Percentiles rank a stretch among this genome's conserved stretches.
phyloP scores from a whole-genome alignment of 106 monocot genomes.

The Chionographis japonica region DNA sequence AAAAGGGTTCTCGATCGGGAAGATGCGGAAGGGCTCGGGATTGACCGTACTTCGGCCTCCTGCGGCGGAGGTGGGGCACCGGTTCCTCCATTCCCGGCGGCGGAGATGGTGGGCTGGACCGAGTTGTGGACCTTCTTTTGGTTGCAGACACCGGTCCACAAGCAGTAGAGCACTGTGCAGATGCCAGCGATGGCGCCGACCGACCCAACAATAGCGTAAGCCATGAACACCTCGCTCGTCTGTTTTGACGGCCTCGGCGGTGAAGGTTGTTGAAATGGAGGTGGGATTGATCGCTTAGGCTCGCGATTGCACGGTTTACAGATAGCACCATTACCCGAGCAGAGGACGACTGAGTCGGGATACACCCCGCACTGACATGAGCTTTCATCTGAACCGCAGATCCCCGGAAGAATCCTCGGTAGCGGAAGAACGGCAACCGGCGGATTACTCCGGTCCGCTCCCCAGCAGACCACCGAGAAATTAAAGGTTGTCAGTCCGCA shows the following conservation, averaged over 20 bases:
- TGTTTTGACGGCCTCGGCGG: not conserved
- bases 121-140: conserved; percentile 74
- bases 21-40: not conserved
- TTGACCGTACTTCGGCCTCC: not conserved
- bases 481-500: conserved; percentile 55
- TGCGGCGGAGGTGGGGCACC: not conserved
- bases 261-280: not conserved
- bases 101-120: conserved; percentile 51
- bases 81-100: conserved; percentile 8
- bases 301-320: conserved; percentile 17
- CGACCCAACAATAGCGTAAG: conserved; percentile 47
- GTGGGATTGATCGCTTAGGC: too few species aligned
- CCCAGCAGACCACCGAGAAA: conserved; percentile 76
- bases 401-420: conserved; percentile 66
- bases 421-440: conserved; percentile 19
- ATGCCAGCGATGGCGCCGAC: conserved; percentile 48
- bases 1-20: conserved; percentile 40
- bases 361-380: conserved; percentile 44
- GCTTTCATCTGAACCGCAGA: conserved; percentile 23
- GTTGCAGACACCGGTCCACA: conserved; percentile 33
- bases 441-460: conserved; percentile 7
- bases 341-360: conserved; percentile 35
- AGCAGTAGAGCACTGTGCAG: conserved; percentile 41
- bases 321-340: conserved; percentile 42
- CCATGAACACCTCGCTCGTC: conserved; percentile 24